Percentiles rank a stretch among this genome's conserved stretches.
Evolutionary conservation across 305 asterid species (phyloP).

Genomic region (Fraxinus sp.): DNA sequence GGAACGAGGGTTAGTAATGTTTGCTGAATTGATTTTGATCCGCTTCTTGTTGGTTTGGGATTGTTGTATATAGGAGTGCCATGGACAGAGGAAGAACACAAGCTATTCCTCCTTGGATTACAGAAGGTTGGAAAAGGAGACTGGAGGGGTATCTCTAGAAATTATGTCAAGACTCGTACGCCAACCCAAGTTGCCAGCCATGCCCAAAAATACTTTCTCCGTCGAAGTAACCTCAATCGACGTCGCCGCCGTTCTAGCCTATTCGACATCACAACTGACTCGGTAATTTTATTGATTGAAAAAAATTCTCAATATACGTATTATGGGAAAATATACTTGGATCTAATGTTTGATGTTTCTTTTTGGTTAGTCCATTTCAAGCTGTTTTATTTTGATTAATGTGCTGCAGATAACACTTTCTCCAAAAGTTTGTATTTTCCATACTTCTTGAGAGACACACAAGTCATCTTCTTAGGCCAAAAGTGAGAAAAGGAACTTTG

Average conservation of each 20-base stretch:
- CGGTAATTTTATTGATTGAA: slow-evolving; percentile 39
- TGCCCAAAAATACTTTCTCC: slow-evolving; percentile 82
- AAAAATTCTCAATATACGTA: neutral
- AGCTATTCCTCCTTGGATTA: slow-evolving; percentile 70
- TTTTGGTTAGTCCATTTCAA: slow-evolving; percentile 19
- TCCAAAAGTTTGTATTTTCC: slow-evolving; percentile 14
- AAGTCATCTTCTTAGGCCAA: slow-evolving; percentile 15
- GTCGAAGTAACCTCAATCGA: slow-evolving; percentile 62
- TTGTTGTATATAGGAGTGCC: slow-evolving; percentile 55
- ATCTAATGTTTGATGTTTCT: slow-evolving; percentile 15
- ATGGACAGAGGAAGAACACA: slow-evolving; percentile 96
- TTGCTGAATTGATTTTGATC: neutral
- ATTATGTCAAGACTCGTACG: slow-evolving; percentile 79
- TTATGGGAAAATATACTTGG: neutral
- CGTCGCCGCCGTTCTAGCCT: slow-evolving; percentile 93
- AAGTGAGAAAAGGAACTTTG: slow-evolving; percentile 24
- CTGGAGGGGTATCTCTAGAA: slow-evolving; percentile 87
- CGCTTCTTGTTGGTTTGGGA: neutral
- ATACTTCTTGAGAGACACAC: slow-evolving; percentile 11
- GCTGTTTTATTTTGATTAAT: slow-evolving; percentile 8
- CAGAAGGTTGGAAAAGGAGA: slow-evolving; percentile 87
- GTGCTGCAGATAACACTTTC: slow-evolving; percentile 20
- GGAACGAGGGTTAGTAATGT: neutral
- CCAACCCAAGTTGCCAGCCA: slow-evolving; percentile 96
- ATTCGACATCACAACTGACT: slow-evolving; percentile 78